Base-by-base conservation (phyloP, 2,329 filamentous ascomycete genomes). In the Aspergillus sp. region DNA sequence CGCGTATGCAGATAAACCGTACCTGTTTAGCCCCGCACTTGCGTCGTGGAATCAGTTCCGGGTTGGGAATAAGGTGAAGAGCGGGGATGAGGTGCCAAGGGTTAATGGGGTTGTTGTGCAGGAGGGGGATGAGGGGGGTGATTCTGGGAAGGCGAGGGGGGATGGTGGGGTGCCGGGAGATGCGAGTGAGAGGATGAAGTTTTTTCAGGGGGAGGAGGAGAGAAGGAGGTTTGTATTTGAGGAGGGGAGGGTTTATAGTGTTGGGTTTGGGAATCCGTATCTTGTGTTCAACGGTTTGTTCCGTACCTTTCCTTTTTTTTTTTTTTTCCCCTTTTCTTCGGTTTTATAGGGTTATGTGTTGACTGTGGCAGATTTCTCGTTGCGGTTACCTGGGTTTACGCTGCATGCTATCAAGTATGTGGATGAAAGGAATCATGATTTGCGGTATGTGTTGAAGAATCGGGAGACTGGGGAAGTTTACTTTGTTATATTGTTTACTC, bases 401-500 rank as follows among this genome's bases (percentile, higher is more conserved):
- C 53, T 69, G 41, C 66, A 65, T 48, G 59, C 69, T 43, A 54
- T 60, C 37, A 61, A 66, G 43, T 69, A 70, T 48, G 66, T 74
- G n/a, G 63, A 72, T 60, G 78, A 81, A 64, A 87, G 86, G 76
- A 85, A 87, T 74, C 88, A 94, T 72, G 78, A 83, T 57, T 80
- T 94, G 72, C 90, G 90, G 79, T 96, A 97, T 70, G 88, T 94
- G 49, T 78, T 97, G 62, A 91, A 90, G 64, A 87, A 96, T 68
- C 82, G 81, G 51, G 69, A 75, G 19, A 91, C 87, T 0, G 80
- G 80, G 43, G 79, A 87, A 30, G 78, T 88, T 13, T 88, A 95
- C 58, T 81, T 95, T 25, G 88, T 91, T 41, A 75, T 97, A 13
- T 70, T 89, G 4, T 91, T 97, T 65, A 85, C 84, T 15, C 74